Conservation (phyloP, 352 stramenopile species). For the Pythium coloratum region DNA sequence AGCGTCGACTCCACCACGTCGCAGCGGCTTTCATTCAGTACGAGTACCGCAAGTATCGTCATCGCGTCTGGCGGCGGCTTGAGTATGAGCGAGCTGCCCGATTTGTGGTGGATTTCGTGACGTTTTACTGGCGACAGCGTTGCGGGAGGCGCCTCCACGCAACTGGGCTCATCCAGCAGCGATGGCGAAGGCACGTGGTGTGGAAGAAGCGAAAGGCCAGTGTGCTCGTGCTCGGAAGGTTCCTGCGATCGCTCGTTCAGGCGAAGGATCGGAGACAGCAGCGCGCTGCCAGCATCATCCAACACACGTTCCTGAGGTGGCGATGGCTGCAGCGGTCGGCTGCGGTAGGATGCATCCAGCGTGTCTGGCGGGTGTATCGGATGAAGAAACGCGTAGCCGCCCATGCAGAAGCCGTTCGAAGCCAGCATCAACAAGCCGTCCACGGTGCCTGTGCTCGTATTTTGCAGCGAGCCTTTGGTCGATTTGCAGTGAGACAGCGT, state of each 20-base stretch:
- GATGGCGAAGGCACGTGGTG: conserved; percentile 4
- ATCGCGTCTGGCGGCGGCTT: conserved; percentile 15
- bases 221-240: conserved; percentile 26
- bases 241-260: conserved; percentile 22
- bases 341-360: conserved; percentile 37
- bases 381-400: not conserved
- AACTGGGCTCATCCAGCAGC: conserved; percentile 38
- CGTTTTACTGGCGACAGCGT: conserved; percentile 19
- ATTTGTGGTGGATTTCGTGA: conserved; percentile 39
- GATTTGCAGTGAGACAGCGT: conserved; percentile 28
- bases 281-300: conserved; percentile 20
- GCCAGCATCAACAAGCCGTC: conserved; percentile 31
- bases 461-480: conserved; percentile 45
- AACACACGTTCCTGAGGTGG: conserved; percentile 33
- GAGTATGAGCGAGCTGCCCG: conserved; percentile 28
- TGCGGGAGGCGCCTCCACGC: conserved; percentile 24
- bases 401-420: conserved; percentile 25
- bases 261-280: conserved; percentile 5
- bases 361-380: conserved; percentile 40
- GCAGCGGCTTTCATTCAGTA: conserved; percentile 73
- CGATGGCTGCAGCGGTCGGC: conserved; percentile 4
- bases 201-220: conserved; percentile 15
- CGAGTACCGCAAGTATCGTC: conserved; percentile 41
- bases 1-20: conserved; percentile 58
- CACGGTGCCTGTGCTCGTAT: conserved; percentile 41